These are phyloP conservation scores for Mycotypha africana DNA, from an alignment of 371 early-diverging fungal species.

Conservation along the genomic window DNA sequence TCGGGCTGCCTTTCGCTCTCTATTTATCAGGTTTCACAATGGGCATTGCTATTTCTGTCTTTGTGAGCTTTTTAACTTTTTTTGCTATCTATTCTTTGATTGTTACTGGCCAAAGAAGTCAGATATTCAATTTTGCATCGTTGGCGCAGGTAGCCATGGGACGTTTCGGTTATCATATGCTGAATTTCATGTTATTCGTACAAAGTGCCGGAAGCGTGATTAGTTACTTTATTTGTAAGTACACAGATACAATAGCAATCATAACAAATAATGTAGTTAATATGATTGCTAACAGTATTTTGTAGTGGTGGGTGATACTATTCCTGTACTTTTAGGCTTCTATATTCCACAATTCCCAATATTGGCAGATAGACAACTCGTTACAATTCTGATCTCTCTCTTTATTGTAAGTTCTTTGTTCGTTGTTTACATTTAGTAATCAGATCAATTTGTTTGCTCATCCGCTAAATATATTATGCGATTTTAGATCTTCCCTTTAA, in stretches of 20 bases:
- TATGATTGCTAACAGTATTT: no score
- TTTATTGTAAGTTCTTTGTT: constrained; percentile 38
- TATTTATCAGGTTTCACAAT: constrained; percentile 46
- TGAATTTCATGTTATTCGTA: constrained; percentile 47
- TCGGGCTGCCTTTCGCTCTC: constrained; percentile 51
- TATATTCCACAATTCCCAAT: constrained; percentile 30
- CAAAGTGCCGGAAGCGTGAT: constrained; percentile 47
- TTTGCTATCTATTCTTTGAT: constrained; percentile 44
- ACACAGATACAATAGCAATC: no score
- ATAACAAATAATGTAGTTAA: no score
- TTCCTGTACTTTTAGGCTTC: constrained; percentile 42
- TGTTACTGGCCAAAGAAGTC: constrained; percentile 34
- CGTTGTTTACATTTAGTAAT: no score
- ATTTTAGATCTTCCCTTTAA: constrained; percentile 44
- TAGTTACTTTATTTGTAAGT: constrained; percentile 48
- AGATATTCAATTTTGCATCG: constrained; percentile 43
- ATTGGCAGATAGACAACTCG: constrained; percentile 29
- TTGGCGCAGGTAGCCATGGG: constrained; percentile 51
- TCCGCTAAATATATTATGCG: not conserved
- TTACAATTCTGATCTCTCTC: constrained; percentile 39
- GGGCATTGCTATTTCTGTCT: constrained; percentile 43
- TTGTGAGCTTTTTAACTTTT: constrained; percentile 41
- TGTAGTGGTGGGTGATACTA: constrained; percentile 54
- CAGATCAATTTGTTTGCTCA: not conserved
- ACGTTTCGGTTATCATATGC: constrained; percentile 37